Base-by-base conservation (phyloP, 2,329 filamentous ascomycete genomes). In the Verticillium nonalfalfae region DNA sequence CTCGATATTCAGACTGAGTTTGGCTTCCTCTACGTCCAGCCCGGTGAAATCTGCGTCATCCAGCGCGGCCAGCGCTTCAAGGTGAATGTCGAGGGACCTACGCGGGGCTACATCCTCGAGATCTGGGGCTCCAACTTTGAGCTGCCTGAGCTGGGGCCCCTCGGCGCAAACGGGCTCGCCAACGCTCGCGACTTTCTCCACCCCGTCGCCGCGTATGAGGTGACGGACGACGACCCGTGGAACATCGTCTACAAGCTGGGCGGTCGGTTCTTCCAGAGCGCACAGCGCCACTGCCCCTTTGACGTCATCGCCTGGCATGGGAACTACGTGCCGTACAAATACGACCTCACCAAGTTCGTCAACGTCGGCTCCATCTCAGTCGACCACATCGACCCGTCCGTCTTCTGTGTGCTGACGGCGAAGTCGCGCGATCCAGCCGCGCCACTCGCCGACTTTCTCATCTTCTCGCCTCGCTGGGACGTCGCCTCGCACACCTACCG, bases 221-320 rank as follows among this genome's bases (percentile, higher is more conserved):
- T 73, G 56, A 64, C 66, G 3, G 72, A 58, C 60, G 59, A 61
- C 58, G 79, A 80, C 75, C 82, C 77, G 7, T 75, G 91, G 38
- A 81, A 81, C 38, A 80, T 80, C 1, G 75, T 88, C 0, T 82
- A 82, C 71, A 90, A 90, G 72, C 88, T 90, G 69, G 85, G 85
- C 70, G 86, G 88, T 66, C 78, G 80, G 56, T 81, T 91, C 58
- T 92, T 90, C 75, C 76, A 78, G 39, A 86, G 87, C 7, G 78
- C 72, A 52, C 90, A 93, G 74, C 72, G 79, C 11, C 90, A 93
- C 71, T 88, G 86, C 0, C 90, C 90, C 0, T 93, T 92, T 68
- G 90, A 93, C 67, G 85, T 93, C 0, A 89, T 92, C 3, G 89
- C 87, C 2, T 93, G 90, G 90, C 90, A 93, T 70, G 90, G 90